A percentile compares a stretch with the other conserved stretches of the same genome.
phyloP scores from a whole-genome alignment of 2,329 filamentous ascomycete genomes.

The Nemania serpens region DNA sequence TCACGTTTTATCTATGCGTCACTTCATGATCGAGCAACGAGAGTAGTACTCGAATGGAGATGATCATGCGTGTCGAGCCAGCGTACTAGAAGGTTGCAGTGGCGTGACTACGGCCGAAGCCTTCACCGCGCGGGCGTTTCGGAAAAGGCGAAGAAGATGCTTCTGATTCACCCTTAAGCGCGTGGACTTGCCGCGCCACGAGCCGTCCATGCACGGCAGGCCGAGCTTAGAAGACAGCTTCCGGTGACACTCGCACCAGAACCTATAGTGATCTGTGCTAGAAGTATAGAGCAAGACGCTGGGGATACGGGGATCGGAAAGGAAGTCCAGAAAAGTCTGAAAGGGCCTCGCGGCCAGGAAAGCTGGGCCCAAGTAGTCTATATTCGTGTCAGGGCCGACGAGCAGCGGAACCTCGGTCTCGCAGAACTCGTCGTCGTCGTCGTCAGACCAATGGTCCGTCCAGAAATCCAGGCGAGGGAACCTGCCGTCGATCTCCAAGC shows the following conservation, averaged over 20 bases:
- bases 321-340: slow-evolving; percentile 38
- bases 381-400: slow-evolving; percentile 16
- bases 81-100: neutral
- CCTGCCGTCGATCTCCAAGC: slow-evolving; percentile 31
- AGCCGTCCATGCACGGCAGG: slow-evolving; percentile 30
- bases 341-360: slow-evolving; percentile 35
- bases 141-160: slow-evolving; percentile 27
- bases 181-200: slow-evolving; percentile 30
- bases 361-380: slow-evolving; percentile 29
- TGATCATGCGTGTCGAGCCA: neutral
- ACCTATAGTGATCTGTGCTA: slow-evolving; percentile 30
- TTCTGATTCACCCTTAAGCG: slow-evolving; percentile 31
- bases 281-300: slow-evolving; percentile 21
- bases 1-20: no score
- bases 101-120: neutral
- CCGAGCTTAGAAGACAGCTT: slow-evolving; percentile 20
- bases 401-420: slow-evolving; percentile 25
- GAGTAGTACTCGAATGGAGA: no score
- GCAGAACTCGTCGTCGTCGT: slow-evolving; percentile 15
- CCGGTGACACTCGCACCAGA: slow-evolving; percentile 39
- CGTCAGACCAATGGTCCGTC: slow-evolving; percentile 24
- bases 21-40: no score
- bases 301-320: slow-evolving; percentile 11
- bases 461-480: slow-evolving; percentile 38
- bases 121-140: slow-evolving; percentile 15